phyloP scores from a whole-genome alignment of 768 basidiomycete genomes.

The Mycena olivaceomarginata region DNA sequence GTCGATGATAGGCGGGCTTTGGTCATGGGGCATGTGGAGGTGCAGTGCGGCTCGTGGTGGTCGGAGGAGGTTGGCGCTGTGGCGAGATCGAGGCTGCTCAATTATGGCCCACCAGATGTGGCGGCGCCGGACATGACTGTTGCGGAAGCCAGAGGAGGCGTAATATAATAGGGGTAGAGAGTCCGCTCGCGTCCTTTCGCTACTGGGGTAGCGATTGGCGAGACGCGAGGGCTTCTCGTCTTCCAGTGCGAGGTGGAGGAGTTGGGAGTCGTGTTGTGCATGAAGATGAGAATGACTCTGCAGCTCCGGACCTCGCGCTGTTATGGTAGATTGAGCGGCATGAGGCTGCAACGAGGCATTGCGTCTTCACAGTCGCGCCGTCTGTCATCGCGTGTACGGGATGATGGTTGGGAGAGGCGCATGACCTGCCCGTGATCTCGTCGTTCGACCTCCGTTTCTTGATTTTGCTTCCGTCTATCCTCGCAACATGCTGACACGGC shows the following conservation, averaged over 20 bases:
- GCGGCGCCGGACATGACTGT: too few species aligned
- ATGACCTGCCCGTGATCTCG: background rate
- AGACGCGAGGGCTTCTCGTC: too few species aligned
- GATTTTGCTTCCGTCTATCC: background rate
- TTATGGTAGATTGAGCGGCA: conserved; percentile 34
- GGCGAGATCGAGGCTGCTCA: too few species aligned
- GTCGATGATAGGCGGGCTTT: background rate
- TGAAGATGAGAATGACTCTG: background rate
- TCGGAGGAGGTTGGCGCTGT: too few species aligned
- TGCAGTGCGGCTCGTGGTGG: background rate
- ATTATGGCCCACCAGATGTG: too few species aligned
- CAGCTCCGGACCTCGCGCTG: background rate
- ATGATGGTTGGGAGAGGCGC: background rate
- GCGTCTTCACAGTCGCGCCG: background rate
- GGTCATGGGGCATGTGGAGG: background rate
- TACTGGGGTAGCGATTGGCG: too few species aligned
- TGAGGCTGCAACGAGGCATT: conserved; percentile 33
- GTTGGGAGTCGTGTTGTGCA: background rate
- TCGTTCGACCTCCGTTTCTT: conserved; percentile 1
- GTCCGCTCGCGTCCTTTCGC: too few species aligned
- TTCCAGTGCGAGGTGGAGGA: background rate
- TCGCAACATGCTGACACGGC: conserved; percentile 30
- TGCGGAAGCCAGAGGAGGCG: too few species aligned
- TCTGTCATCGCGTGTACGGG: background rate
- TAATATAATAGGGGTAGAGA: too few species aligned